phyloP scores from a whole-genome alignment of 208 protist genomes.

The Spironucleus salmonicida region DNA sequence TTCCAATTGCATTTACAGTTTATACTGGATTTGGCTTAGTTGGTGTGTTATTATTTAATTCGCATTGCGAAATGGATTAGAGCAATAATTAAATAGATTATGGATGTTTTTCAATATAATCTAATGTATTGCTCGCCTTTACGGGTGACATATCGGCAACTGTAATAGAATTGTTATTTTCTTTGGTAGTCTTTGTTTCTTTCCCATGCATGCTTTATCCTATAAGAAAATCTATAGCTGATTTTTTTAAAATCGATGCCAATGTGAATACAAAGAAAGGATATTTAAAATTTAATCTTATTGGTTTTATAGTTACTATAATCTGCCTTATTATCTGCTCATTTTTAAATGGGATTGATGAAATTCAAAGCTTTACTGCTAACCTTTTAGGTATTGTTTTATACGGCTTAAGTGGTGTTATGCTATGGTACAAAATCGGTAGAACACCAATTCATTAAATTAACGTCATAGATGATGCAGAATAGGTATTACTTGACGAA shows the following conservation, averaged over 20 bases:
- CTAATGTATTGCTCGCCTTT: slow-evolving; percentile 12
- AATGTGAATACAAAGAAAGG: too few species aligned
- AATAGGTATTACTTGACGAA: not conserved
- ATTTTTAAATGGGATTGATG: not conserved
- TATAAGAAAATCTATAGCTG: slow-evolving; percentile 5
- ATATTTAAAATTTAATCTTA: too few species aligned
- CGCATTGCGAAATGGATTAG: too few species aligned
- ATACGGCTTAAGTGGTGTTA: not conserved
- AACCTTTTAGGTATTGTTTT: not conserved
- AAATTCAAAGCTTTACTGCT: not conserved
- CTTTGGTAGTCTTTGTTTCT: not conserved
- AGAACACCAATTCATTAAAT: too few species aligned
- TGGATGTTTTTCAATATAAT: not conserved
- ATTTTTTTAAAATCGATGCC: too few species aligned
- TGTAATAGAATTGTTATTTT: slow-evolving; percentile 6
- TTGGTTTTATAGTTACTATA: not conserved
- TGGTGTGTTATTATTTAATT: not conserved
- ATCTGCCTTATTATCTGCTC: not conserved
- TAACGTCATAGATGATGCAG: too few species aligned
- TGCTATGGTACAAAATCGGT: not conserved
- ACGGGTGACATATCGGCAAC: not conserved
- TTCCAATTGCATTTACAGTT: slow-evolving; percentile 1
- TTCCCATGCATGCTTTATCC: slow-evolving; percentile 26
- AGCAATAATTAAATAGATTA: not conserved
- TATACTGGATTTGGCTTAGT: not conserved